phyloP scores from a whole-genome alignment of 2,329 filamentous ascomycete genomes.

The Xenoacremonium recifei region DNA sequence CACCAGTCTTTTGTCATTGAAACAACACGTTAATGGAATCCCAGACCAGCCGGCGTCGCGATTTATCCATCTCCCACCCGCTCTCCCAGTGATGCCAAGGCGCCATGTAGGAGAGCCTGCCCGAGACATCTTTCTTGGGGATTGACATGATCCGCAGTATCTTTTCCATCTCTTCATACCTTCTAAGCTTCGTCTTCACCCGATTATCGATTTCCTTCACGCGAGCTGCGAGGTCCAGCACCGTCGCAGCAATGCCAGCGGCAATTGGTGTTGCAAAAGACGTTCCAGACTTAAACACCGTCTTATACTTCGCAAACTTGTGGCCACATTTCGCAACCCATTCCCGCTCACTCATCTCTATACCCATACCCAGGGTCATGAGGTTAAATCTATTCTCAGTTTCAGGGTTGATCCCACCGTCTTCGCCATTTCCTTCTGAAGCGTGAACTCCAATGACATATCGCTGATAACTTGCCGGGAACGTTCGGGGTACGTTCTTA shows the following conservation, averaged over 20 bases:
- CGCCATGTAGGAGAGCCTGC: background rate
- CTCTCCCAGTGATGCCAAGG: background rate
- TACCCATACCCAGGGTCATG: background rate
- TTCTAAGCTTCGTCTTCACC: background rate
- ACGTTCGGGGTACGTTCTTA: background rate
- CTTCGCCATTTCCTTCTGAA: background rate
- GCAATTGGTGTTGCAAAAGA: background rate
- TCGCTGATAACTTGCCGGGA: background rate
- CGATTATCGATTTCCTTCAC: background rate
- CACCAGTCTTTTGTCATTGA: background rate
- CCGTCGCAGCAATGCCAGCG: background rate
- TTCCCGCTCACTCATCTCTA: background rate
- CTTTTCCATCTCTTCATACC: background rate
- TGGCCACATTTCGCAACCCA: background rate
- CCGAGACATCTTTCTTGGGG: background rate
- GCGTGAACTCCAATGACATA: background rate
- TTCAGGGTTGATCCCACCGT: background rate
- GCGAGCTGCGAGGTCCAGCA: background rate
- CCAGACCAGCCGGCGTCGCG: background rate
- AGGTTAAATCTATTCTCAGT: background rate
- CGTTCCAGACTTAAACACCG: background rate
- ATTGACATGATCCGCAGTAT: background rate
- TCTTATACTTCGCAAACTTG: background rate
- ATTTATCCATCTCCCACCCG: background rate
- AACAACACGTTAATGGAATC: background rate